A percentile compares a stretch with the other conserved stretches of the same genome.
These are phyloP conservation scores for Hypoxylon sp. DNA, from an alignment of 2,329 filamentous ascomycete genomes.

Conservation along the genomic window DNA sequence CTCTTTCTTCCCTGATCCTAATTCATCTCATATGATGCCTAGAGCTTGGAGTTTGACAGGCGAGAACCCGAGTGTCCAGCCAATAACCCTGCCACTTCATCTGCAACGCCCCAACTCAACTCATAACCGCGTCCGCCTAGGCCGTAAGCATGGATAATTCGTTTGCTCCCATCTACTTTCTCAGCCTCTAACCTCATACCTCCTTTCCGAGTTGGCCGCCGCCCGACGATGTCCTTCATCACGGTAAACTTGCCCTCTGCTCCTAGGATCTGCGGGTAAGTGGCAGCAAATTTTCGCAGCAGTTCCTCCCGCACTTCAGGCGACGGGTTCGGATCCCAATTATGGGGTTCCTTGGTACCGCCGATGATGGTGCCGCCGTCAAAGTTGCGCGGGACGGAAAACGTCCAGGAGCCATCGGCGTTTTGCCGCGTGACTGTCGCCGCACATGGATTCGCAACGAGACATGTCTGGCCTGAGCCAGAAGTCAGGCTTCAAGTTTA, in stretches of 20 bases:
- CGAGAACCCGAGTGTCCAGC: constrained; percentile 27
- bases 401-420: constrained; percentile 68
- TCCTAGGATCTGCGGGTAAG: constrained; percentile 42
- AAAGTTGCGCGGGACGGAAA: constrained; percentile 67
- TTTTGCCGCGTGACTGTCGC: constrained; percentile 65
- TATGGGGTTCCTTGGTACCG: constrained; percentile 67
- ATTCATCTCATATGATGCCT: no score
- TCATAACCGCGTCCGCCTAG: constrained; percentile 69
- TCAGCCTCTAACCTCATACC: constrained; percentile 64
- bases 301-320: constrained; percentile 55
- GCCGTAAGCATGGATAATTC: constrained; percentile 65
- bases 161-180: constrained; percentile 39
- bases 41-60: not conserved
- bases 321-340: constrained; percentile 62
- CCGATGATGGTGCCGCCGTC: constrained; percentile 71
- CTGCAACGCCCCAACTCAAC: constrained; percentile 66
- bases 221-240: constrained; percentile 54
- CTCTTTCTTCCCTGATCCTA: no score
- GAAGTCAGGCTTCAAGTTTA: not conserved
- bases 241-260: constrained; percentile 44
- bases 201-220: constrained; percentile 55
- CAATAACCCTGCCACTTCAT: constrained; percentile 55
- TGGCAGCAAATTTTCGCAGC: constrained; percentile 48
- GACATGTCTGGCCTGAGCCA: constrained; percentile 54
- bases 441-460: constrained; percentile 49